Base-by-base conservation (phyloP, 1,284 basidiomycete genomes). In the Fistulinella staudtii region DNA sequence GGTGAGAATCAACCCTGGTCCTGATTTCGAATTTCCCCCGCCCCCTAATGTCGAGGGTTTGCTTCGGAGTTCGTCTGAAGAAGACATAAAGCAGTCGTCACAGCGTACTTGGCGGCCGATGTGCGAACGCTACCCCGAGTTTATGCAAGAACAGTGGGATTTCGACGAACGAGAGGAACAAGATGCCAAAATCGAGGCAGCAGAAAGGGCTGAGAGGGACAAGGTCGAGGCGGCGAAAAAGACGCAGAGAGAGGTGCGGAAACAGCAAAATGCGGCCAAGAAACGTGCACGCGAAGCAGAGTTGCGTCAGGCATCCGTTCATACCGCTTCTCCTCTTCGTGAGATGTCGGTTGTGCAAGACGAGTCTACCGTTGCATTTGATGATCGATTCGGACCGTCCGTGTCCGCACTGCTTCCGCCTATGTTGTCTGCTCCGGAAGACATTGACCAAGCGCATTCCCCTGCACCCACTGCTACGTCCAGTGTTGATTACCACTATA, bases 1-100 rank as follows among this genome's bases (percentile, higher is more conserved):
- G 50, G 88, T 93, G 6, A 76, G 69, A 36, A 75, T 96, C 49
- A 96, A 97, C 61, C 82, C 93, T 23, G 94, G 93, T 0, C 93
- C 93, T 0, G 65, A 85, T 39, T 98, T 96, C 60, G 76, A 77
- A 2, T 89, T 77, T 57, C 79, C 87, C 2, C 93, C 93, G 4
- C 83, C 85, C 2, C 64, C 72, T 13, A 82, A 90, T 52, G 77
- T 90, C 49, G 87, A 89, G 53, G 72, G 73, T 4, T 55, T 79
- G 34, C 69, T 85, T n/a, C 66, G 66, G 31, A 61, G 65, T 31
- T 50, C 44, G 9, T 58, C 57, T 39, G 60, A 51, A 36, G 54
- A 62, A 30, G 67, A 69, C 41, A 54, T 67, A 24, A 68, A 70
- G 41, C 60, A 62, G 4, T 54, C 59, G 33, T 24, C 57, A 39